Evolutionary conservation across 306 rosid species (phyloP).

Genomic region (Trichosanthes cucumerina): DNA sequence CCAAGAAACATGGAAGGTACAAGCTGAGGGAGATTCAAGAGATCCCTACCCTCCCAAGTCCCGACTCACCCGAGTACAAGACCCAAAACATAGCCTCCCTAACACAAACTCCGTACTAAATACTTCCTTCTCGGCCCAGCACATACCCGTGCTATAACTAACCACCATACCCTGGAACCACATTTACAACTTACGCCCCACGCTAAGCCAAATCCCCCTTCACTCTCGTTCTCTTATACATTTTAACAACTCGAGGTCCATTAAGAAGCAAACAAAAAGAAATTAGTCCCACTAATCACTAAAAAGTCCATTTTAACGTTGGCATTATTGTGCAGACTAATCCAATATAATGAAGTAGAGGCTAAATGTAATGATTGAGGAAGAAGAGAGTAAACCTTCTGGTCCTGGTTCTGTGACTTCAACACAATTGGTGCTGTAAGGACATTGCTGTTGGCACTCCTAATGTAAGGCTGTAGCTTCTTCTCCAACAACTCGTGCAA

Average conservation of each 20-base stretch:
- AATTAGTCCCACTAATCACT: neutral
- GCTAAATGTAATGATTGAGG: neutral
- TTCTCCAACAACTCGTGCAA: constrained; percentile 72
- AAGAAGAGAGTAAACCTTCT: constrained; percentile 39
- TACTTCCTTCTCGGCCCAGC: neutral
- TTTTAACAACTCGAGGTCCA: neutral
- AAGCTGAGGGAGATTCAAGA: neutral
- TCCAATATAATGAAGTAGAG: neutral
- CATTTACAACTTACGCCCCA: neutral
- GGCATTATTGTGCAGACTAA: neutral
- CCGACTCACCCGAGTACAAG: neutral
- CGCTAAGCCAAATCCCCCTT: neutral
- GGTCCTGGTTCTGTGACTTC: constrained; percentile 38
- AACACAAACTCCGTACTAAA: neutral
- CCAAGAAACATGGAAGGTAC: neutral
- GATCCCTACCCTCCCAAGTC: neutral
- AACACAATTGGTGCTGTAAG: constrained; percentile 66
- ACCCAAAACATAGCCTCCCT: neutral
- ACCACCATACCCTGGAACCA: neutral
- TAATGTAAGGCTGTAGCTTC: constrained; percentile 65
- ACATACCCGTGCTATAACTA: neutral
- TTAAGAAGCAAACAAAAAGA: neutral
- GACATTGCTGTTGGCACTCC: constrained; percentile 29
- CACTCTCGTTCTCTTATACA: neutral
- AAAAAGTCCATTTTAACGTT: neutral